Percentiles rank a stretch among this genome's conserved stretches.
Conservation (phyloP, 2,329 filamentous ascomycete genomes). For the Sporothrix protearum region DNA sequence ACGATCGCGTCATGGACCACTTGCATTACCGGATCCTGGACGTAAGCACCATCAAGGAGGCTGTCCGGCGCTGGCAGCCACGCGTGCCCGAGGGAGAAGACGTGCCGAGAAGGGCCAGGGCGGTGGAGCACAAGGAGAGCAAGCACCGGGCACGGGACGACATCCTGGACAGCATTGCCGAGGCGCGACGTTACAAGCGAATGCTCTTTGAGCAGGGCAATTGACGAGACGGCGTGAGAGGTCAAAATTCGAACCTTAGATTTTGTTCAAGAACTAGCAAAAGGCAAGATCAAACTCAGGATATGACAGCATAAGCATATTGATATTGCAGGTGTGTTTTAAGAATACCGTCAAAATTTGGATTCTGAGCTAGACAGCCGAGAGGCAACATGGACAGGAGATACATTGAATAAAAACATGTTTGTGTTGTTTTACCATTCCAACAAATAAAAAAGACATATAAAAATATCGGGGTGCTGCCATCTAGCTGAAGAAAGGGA, state of each 20-base stretch:
- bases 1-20: conserved; percentile 67
- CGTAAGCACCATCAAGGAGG: conserved; percentile 90
- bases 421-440: neutral
- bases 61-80: conserved; percentile 73
- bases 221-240: neutral
- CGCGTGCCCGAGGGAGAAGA: conserved; percentile 37
- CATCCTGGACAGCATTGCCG: conserved; percentile 90
- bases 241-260: neutral
- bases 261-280: neutral
- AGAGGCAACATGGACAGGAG: too few relatives aligned
- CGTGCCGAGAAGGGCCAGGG: neutral
- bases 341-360: neutral
- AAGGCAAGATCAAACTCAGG: neutral
- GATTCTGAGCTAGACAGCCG: too few relatives aligned
- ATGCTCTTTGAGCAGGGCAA: conserved; percentile 30
- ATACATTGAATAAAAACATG: neutral
- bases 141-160: conserved; percentile 82
- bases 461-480: neutral
- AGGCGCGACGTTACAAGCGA: conserved; percentile 79
- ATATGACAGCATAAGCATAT: neutral
- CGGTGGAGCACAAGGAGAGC: conserved; percentile 55
- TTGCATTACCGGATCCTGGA: conserved; percentile 90
- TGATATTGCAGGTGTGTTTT: neutral
- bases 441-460: neutral
- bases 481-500: neutral